These are phyloP conservation scores for Gloeostereum incarnatum DNA, from an alignment of 768 basidiomycete species.

Conservation along the genomic window DNA sequence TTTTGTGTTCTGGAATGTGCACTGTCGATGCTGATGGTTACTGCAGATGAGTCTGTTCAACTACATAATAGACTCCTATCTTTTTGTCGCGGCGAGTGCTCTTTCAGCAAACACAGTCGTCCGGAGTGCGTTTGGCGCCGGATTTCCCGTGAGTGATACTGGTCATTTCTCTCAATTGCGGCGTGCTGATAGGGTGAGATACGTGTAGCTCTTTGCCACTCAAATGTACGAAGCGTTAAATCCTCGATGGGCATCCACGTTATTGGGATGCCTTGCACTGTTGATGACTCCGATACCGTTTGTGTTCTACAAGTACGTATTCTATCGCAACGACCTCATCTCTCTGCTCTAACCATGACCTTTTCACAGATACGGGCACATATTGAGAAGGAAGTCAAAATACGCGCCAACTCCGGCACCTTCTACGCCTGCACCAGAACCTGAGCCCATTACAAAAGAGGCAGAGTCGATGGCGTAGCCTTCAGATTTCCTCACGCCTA, in stretches of 20 bases:
- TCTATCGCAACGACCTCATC: not conserved
- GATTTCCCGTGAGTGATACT: slow-evolving; percentile 30
- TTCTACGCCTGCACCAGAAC: no score
- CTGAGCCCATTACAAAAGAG: no score
- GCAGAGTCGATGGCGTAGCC: no score
- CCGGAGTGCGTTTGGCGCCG: slow-evolving; percentile 44
- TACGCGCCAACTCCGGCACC: slow-evolving; percentile 21
- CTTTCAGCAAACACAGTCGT: slow-evolving; percentile 43
- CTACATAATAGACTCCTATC: slow-evolving; percentile 56
- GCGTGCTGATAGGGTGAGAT: not conserved
- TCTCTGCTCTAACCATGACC: not conserved
- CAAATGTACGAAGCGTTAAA: slow-evolving; percentile 43
- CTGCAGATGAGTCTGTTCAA: slow-evolving; percentile 42
- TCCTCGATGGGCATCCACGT: slow-evolving; percentile 49
- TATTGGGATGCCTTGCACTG: slow-evolving; percentile 43
- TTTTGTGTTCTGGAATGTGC: no score
- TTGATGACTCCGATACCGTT: slow-evolving; percentile 45
- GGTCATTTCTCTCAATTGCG: not conserved
- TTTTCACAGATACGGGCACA: slow-evolving; percentile 27
- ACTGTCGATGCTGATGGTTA: not conserved
- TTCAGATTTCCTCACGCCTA: no score
- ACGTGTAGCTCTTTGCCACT: slow-evolving; percentile 37
- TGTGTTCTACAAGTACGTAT: slow-evolving; percentile 26
- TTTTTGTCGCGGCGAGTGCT: slow-evolving; percentile 45
- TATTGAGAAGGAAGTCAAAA: slow-evolving; percentile 30